Conservation (phyloP, 306 rosid genomes). For the Urtica urens region DNA sequence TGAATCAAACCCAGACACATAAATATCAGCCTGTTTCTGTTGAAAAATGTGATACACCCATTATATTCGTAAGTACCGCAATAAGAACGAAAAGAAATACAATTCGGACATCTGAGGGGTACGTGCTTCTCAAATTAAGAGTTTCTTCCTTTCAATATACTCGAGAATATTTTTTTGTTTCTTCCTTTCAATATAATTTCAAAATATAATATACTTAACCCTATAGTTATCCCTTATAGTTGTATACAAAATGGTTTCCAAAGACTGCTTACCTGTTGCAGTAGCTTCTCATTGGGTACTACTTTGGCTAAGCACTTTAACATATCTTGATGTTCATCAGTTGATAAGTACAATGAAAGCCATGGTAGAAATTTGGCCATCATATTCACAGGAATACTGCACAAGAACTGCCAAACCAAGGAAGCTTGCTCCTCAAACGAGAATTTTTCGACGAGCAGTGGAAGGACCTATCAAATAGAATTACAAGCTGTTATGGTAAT, state of each 20-base stretch:
- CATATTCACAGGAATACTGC: constrained; percentile 96
- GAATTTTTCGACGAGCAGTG: constrained; percentile 82
- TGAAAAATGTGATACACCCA: too few species aligned
- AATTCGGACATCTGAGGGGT: too few species aligned
- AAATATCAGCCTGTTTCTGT: constrained; percentile 9
- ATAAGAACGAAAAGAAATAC: too few species aligned
- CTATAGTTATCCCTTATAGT: too few species aligned
- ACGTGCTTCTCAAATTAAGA: too few species aligned
- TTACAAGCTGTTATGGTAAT: constrained; percentile 17
- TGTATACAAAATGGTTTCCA: too few species aligned
- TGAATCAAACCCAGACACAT: constrained; percentile 11
- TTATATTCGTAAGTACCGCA: too few species aligned
- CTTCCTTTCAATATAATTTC: too few species aligned
- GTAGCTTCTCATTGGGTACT: constrained; percentile 93
- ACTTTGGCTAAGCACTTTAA: constrained; percentile 60
- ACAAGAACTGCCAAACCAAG: constrained; percentile 92
- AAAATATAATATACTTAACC: too few species aligned
- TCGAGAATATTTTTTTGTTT: too few species aligned
- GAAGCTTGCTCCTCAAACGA: constrained; percentile 83
- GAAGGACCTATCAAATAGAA: constrained; percentile 94
- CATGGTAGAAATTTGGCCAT: constrained; percentile 91
- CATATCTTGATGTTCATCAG: constrained; percentile 71
- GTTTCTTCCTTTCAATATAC: too few species aligned
- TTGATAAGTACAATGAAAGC: constrained; percentile 73
- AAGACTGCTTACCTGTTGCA: constrained; percentile 56